A percentile compares a stretch with the other conserved stretches of the same genome.
Conservation (phyloP, 2,329 filamentous ascomycete species). For the Botrytis porri region DNA sequence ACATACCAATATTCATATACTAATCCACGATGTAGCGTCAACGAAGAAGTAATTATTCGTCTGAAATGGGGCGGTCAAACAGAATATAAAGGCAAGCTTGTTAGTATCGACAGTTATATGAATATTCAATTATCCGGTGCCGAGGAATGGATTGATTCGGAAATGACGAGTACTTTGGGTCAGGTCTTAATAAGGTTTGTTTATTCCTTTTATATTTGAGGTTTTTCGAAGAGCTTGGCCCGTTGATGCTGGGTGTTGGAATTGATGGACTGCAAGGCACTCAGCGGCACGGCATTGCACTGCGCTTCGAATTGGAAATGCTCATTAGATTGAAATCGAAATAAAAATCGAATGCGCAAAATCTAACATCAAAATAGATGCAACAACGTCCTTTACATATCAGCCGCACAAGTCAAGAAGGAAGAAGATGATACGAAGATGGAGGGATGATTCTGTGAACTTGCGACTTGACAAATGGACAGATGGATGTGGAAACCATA, state of each 20-base stretch:
- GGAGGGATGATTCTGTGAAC: conserved; percentile 43
- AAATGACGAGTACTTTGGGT: conserved; percentile 79
- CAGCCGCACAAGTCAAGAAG: conserved; percentile 52
- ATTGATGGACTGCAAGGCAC: not conserved
- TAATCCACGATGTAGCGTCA: conserved; percentile 57
- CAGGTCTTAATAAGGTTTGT: conserved; percentile 85
- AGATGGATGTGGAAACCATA: conserved; percentile 16
- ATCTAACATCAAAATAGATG: conserved; percentile 52
- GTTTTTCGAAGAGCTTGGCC: not conserved
- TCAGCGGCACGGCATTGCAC: not conserved
- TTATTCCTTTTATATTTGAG: conserved; percentile 6
- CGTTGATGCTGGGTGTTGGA: not conserved
- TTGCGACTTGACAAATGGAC: not conserved
- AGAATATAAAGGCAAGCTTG: conserved; percentile 91
- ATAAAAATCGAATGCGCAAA: not conserved
- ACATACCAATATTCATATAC: not conserved
- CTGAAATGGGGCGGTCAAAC: conserved; percentile 92
- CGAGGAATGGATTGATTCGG: conserved; percentile 87
- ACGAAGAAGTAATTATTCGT: conserved; percentile 85
- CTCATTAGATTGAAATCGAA: not conserved
- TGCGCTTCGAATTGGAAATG: not conserved
- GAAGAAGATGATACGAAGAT: conserved; percentile 54
- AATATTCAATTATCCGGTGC: conserved; percentile 91
- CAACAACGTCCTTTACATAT: conserved; percentile 97
- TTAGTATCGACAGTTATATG: conserved; percentile 98